Conservation (phyloP, 768 basidiomycete species). For the Pleurotus tuber-regium region DNA sequence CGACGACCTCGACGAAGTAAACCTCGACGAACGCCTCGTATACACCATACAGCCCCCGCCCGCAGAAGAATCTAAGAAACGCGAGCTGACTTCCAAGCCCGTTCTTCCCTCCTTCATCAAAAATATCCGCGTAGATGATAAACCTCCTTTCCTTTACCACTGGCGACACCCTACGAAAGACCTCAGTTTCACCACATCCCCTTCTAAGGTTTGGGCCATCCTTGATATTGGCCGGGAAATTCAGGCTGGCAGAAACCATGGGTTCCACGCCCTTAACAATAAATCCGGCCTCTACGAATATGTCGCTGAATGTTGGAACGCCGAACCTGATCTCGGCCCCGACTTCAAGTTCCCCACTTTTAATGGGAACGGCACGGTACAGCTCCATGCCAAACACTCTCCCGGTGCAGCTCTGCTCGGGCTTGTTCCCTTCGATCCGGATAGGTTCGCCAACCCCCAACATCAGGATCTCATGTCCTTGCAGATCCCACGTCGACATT, state of each 20-base stretch:
- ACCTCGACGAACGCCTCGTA: neutral
- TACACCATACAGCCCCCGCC: too few species aligned
- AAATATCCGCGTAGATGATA: neutral
- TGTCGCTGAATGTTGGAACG: neutral
- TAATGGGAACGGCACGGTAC: neutral
- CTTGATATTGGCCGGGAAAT: neutral
- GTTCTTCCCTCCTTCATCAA: neutral
- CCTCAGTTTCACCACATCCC: neutral
- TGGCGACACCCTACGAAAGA: neutral
- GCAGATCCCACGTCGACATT: neutral
- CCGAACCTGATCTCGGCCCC: neutral
- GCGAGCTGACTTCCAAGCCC: neutral
- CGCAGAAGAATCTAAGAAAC: too few species aligned
- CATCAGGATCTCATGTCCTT: neutral
- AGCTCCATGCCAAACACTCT: neutral
- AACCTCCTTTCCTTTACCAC: neutral
- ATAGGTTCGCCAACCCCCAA: neutral
- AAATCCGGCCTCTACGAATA: neutral
- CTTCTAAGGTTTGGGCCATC: neutral
- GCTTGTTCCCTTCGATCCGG: constrained; percentile 10
- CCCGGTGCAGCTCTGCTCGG: constrained; percentile 1
- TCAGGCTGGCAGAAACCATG: neutral
- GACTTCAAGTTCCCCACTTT: neutral
- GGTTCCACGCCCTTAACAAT: neutral
- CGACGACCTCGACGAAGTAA: neutral